Evolutionary conservation across 176 grass and related monocot species (phyloP).

Genomic region (Hordeum vulgare): DNA sequence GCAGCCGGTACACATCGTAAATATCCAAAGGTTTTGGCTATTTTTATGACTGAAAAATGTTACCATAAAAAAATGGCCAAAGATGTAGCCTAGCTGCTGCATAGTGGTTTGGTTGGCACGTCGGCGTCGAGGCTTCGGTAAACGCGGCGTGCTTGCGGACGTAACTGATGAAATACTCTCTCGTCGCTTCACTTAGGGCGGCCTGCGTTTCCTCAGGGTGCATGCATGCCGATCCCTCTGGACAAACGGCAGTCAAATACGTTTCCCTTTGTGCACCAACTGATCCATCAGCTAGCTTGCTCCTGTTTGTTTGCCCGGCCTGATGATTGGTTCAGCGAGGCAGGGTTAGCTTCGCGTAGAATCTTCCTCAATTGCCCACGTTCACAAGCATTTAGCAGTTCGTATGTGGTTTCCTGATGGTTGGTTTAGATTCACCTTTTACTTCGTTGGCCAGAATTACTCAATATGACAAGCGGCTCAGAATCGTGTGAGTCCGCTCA

Average conservation of each 20-base stretch:
- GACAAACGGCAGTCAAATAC: not conserved
- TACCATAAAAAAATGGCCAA: too few relatives aligned
- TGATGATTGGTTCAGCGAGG: not conserved
- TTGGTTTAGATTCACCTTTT: not conserved
- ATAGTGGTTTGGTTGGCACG: constrained; percentile 14
- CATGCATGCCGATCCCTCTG: not conserved
- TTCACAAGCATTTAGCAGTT: not conserved
- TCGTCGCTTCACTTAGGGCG: not conserved
- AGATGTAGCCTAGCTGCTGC: too few relatives aligned
- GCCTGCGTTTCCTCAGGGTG: not conserved
- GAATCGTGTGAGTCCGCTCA: not conserved
- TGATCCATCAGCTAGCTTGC: not conserved
- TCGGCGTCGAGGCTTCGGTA: constrained; percentile 34
- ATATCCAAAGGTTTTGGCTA: too few relatives aligned
- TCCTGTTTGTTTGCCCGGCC: not conserved
- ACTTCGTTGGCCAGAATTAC: not conserved
- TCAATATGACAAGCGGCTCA: not conserved
- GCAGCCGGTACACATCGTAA: not conserved
- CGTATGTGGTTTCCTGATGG: not conserved
- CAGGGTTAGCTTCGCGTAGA: not conserved
- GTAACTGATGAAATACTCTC: not conserved
- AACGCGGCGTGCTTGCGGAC: constrained; percentile 4
- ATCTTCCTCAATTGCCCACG: not conserved
- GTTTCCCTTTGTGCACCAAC: not conserved
- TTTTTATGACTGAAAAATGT: too few relatives aligned